Evolutionary conservation across 2,329 filamentous ascomycete genomes (phyloP).

Genomic region (Hypoxylon sp.): DNA sequence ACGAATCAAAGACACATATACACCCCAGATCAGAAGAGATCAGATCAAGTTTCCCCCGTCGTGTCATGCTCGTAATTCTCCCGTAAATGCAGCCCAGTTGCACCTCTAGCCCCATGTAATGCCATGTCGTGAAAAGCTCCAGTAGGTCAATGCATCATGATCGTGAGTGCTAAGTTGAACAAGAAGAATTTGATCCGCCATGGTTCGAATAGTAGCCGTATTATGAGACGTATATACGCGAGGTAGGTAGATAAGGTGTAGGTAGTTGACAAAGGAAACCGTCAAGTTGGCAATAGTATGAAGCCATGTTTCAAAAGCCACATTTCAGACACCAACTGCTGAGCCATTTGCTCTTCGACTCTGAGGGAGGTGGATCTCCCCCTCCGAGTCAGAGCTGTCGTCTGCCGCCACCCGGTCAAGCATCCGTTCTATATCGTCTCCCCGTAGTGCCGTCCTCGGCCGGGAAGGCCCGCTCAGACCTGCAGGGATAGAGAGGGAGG

Average conservation of each 20-base stretch:
- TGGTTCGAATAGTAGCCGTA: no score
- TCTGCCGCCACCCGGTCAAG: slow-evolving; percentile 60
- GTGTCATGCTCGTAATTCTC: slow-evolving; percentile 41
- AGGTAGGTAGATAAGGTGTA: no score
- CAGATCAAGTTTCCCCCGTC: slow-evolving; percentile 24
- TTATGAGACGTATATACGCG: slow-evolving; percentile 37
- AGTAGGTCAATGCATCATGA: slow-evolving; percentile 40
- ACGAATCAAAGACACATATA: slow-evolving; percentile 32
- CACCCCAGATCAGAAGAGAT: slow-evolving; percentile 31
- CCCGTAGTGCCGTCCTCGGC: slow-evolving; percentile 55
- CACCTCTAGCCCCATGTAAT: slow-evolving; percentile 30
- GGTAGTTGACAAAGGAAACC: slow-evolving; percentile 21
- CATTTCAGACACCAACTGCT: slow-evolving; percentile 38
- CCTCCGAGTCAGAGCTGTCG: slow-evolving; percentile 66
- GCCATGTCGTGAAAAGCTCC: slow-evolving; percentile 31
- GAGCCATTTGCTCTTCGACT: slow-evolving; percentile 40
- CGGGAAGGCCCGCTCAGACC: slow-evolving; percentile 55
- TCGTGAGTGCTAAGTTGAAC: slow-evolving; percentile 36
- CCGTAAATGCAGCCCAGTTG: slow-evolving; percentile 40
- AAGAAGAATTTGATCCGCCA: slow-evolving; percentile 21
- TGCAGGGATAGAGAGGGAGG: slow-evolving; percentile 57
- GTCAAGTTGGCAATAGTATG: slow-evolving; percentile 7
- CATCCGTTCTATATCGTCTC: slow-evolving; percentile 68
- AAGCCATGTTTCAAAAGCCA: slow-evolving; percentile 1
- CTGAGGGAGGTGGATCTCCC: slow-evolving; percentile 62